These are phyloP conservation scores for Pueraria montana DNA, from an alignment of 306 rosid genomes.

Conservation along the genomic window DNA sequence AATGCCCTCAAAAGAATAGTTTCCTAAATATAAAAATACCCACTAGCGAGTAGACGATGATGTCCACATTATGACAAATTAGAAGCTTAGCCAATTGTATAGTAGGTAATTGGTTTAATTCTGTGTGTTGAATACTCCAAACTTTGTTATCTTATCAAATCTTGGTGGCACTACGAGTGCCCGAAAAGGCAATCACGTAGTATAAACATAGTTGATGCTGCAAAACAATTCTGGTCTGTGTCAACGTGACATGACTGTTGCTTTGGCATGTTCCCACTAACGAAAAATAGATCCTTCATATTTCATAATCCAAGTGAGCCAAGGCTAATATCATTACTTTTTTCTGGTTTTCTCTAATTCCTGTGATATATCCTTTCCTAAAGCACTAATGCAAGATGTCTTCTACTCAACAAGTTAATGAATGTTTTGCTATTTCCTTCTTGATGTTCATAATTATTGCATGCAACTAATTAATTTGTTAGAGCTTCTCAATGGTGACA, in stretches of 20 bases:
- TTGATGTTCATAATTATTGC: constrained; percentile 1
- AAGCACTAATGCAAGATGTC: constrained; percentile 37
- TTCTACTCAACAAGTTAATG: constrained; percentile 4
- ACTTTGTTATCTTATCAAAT: constrained; percentile 47
- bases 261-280: constrained; percentile 46
- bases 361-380: constrained; percentile 32
- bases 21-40: constrained; percentile 9
- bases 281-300: constrained; percentile 39
- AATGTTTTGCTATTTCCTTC: constrained; percentile 39
- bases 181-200: constrained; percentile 43
- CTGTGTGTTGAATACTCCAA: constrained; percentile 40
- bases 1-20: constrained; percentile 12
- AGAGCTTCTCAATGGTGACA: constrained; percentile 11
- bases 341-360: constrained; percentile 28
- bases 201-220: constrained; percentile 13
- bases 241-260: constrained; percentile 49
- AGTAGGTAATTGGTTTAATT: constrained; percentile 17
- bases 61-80: constrained; percentile 38
- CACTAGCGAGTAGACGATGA: constrained; percentile 33
- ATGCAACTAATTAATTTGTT: constrained; percentile 8
- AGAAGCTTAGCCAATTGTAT: constrained; percentile 47
- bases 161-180: constrained; percentile 46
- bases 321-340: constrained; percentile 28
- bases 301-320: constrained; percentile 27
- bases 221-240: constrained; percentile 37